Conservation (phyloP, 2,329 filamentous ascomycete genomes). For the Trichoderma koningiopsis region DNA sequence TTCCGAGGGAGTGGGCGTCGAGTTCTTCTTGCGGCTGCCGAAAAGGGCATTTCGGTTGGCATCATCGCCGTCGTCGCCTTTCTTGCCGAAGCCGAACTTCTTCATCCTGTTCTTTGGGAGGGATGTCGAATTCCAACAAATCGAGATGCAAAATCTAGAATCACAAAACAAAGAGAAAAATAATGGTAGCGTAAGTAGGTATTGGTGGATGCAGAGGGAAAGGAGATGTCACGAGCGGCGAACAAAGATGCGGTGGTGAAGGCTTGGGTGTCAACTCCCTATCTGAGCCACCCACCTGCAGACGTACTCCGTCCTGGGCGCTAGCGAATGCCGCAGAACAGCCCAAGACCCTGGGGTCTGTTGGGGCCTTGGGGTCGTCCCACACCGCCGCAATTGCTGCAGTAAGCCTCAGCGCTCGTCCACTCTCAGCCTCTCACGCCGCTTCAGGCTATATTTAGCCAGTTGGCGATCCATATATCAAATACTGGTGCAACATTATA, state of each 20-base stretch:
- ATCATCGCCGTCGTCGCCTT: slow-evolving; percentile 53
- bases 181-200: background rate
- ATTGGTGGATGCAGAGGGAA: slow-evolving; percentile 13
- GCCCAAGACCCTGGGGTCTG: slow-evolving; percentile 8
- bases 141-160: background rate
- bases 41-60: slow-evolving; percentile 53
- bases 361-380: background rate
- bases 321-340: background rate
- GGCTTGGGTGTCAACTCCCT: slow-evolving; percentile 22
- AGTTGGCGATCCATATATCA: too few relatives aligned
- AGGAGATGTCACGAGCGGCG: slow-evolving; percentile 19
- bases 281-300: slow-evolving; percentile 18
- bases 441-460: background rate
- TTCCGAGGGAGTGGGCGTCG: slow-evolving; percentile 44
- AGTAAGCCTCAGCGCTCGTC: background rate
- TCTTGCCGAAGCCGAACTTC: slow-evolving; percentile 63
- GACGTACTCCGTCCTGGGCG: background rate
- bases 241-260: slow-evolving; percentile 16
- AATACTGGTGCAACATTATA: background rate
- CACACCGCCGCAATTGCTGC: slow-evolving; percentile 7
- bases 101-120: slow-evolving; percentile 51
- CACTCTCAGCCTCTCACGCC: background rate
- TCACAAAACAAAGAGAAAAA: background rate
- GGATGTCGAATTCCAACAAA: background rate
- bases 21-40: slow-evolving; percentile 54